phyloP scores from a whole-genome alignment of 371 early-diverging fungal genomes.

The Zopfochytrium polystomum region DNA sequence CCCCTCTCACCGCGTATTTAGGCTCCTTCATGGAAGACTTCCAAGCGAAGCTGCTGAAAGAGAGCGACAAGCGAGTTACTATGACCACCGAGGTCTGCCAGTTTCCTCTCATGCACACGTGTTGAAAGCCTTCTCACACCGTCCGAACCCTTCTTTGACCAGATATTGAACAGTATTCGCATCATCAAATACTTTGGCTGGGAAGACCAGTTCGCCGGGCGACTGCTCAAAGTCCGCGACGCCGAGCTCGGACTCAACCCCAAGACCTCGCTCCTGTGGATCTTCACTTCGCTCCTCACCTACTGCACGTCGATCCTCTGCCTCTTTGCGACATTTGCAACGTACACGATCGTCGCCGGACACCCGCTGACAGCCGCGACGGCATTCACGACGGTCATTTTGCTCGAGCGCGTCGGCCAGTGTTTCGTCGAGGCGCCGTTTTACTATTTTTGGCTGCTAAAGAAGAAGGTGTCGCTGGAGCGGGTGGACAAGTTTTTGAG shows the following conservation, averaged over 20 bases:
- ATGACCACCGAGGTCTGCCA: constrained; percentile 43
- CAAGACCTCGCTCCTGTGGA: no score
- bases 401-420: constrained; percentile 21
- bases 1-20: constrained; percentile 22
- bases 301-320: constrained; percentile 34
- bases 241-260: constrained; percentile 24
- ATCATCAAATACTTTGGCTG: constrained; percentile 48
- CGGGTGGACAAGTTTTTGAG: constrained; percentile 42
- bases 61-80: constrained; percentile 43
- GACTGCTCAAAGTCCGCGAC: constrained; percentile 34
- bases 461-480: constrained; percentile 39
- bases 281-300: no score
- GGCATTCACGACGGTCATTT: constrained; percentile 36
- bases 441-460: constrained; percentile 2
- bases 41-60: constrained; percentile 14
- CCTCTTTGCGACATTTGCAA: constrained; percentile 34
- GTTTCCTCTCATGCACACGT: neutral
- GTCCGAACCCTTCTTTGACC: neutral
- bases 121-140: no score
- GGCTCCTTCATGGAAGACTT: constrained; percentile 15
- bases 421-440: constrained; percentile 3
- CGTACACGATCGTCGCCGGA: constrained; percentile 39
- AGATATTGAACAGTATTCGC: constrained; percentile 35
- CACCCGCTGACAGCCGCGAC: constrained; percentile 37
- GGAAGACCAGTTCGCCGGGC: constrained; percentile 44